Percentiles rank a stretch among this genome's conserved stretches.
Conservation (phyloP, 805 yeast genomes). For the Metschnikowia similis region DNA sequence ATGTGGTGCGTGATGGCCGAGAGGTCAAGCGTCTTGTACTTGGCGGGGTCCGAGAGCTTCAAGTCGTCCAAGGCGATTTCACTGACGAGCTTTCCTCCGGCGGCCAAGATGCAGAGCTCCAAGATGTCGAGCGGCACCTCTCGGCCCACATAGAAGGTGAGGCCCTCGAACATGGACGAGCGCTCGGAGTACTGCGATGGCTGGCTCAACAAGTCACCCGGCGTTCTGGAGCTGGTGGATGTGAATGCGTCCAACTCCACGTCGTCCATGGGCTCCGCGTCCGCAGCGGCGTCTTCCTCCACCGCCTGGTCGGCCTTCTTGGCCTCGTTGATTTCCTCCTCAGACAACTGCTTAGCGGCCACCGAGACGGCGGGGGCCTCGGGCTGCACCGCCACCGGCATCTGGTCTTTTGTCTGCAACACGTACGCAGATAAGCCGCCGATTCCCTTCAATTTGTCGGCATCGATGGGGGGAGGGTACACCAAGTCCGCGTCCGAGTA, state of each 20-base stretch:
- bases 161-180: slow-evolving; percentile 65
- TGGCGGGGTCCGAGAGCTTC: slow-evolving; percentile 42
- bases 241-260: slow-evolving; percentile 67
- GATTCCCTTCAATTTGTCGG: slow-evolving; percentile 68
- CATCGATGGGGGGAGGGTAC: slow-evolving; percentile 86
- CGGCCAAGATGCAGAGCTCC: slow-evolving; percentile 80
- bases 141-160: slow-evolving; percentile 85
- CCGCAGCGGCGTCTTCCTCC: slow-evolving; percentile 8
- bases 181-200: slow-evolving; percentile 51
- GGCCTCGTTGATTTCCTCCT: slow-evolving; percentile 45
- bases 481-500: slow-evolving; percentile 81
- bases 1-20: slow-evolving; percentile 85
- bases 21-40: slow-evolving; percentile 51
- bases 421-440: slow-evolving; percentile 88
- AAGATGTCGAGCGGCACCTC: slow-evolving; percentile 91
- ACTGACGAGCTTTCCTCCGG: slow-evolving; percentile 81
- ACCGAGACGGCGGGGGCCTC: slow-evolving; percentile 18
- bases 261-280: slow-evolving; percentile 5
- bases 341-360: slow-evolving; percentile 36
- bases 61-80: slow-evolving; percentile 85
- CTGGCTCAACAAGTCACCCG: slow-evolving; percentile 71
- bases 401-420: slow-evolving; percentile 47
- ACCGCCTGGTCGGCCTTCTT: slow-evolving; percentile 49
- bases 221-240: slow-evolving; percentile 45
- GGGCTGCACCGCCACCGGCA: slow-evolving; percentile 10